A percentile compares a stretch with the other conserved stretches of the same genome.
Evolutionary conservation across 257 asterid species (phyloP).

Genomic region (Solanum dulcamara): DNA sequence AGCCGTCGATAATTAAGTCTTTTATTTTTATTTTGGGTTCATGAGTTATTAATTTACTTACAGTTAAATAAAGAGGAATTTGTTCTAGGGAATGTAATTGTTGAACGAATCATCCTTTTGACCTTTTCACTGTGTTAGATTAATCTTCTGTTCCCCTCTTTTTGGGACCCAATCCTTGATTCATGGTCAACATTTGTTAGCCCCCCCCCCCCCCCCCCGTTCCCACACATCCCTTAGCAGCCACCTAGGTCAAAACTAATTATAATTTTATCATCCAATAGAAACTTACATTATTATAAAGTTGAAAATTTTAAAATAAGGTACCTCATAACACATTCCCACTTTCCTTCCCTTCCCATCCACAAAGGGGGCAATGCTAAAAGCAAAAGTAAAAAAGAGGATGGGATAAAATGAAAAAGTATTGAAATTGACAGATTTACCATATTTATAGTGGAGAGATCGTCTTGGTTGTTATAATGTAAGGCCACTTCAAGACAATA

Average conservation of each 20-base stretch:
- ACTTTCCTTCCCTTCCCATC: background rate
- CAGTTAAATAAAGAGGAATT: background rate
- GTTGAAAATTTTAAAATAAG: background rate
- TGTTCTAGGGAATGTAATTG: background rate
- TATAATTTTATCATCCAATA: background rate
- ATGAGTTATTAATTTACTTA: background rate
- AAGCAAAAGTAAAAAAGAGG: background rate
- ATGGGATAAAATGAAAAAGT: background rate
- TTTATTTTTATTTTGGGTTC: background rate
- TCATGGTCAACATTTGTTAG: conserved; percentile 21
- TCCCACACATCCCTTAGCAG: conserved; percentile 20
- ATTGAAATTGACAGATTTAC: conserved; percentile 16
- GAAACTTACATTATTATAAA: background rate
- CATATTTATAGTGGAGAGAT: conserved; percentile 33
- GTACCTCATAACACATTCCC: background rate
- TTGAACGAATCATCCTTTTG: conserved; percentile 16
- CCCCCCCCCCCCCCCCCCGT: conserved; percentile 6
- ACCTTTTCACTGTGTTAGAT: background rate
- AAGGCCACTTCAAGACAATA: conserved; percentile 82
- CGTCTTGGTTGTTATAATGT: conserved; percentile 39
- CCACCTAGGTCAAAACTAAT: conserved; percentile 40
- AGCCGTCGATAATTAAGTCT: too few species aligned
- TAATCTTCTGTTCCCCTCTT: background rate
- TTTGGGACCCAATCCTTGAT: conserved; percentile 9
- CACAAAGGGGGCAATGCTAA: background rate